A percentile compares a stretch with the other conserved stretches of the same genome.
phyloP scores from a whole-genome alignment of 1,284 basidiomycete genomes.

The Peniophora sp. region DNA sequence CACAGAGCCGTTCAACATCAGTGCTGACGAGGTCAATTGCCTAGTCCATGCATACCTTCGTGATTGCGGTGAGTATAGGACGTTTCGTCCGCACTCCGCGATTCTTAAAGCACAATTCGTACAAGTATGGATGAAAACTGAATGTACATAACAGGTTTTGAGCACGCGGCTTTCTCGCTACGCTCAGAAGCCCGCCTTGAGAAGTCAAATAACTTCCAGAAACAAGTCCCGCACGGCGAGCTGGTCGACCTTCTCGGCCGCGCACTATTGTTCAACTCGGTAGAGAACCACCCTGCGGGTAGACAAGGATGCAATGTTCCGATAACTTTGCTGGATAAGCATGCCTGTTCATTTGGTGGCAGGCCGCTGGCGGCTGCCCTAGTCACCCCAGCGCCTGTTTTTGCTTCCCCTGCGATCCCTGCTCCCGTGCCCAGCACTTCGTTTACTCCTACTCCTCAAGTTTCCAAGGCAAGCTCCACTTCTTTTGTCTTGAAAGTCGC shows the following conservation, averaged over 20 bases:
- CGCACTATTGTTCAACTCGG: slow-evolving; percentile 75
- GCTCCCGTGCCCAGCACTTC: too few relatives aligned
- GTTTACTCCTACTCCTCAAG: too few relatives aligned
- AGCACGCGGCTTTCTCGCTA: slow-evolving; percentile 71
- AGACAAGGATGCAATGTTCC: slow-evolving; percentile 46
- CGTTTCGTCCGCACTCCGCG: too few relatives aligned
- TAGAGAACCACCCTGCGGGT: slow-evolving; percentile 54
- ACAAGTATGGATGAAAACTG: neutral
- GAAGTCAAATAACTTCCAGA: slow-evolving; percentile 54
- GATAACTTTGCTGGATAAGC: slow-evolving; percentile 63
- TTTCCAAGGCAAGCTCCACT: too few relatives aligned
- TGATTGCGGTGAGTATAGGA: slow-evolving; percentile 53
- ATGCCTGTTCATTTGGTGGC: slow-evolving; percentile 52
- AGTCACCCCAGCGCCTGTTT: too few relatives aligned
- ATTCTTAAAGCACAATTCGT: neutral
- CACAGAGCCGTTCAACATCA: slow-evolving; percentile 31
- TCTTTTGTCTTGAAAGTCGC: too few relatives aligned
- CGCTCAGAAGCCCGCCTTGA: slow-evolving; percentile 65
- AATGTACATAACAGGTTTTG: slow-evolving; percentile 46
- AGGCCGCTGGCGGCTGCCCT: too few relatives aligned
- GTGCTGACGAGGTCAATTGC: slow-evolving; percentile 78
- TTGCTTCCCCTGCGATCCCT: too few relatives aligned
- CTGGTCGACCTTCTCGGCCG: slow-evolving; percentile 75
- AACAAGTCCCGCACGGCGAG: slow-evolving; percentile 75
- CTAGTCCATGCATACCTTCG: slow-evolving; percentile 76